phyloP scores from a whole-genome alignment of 306 rosid genomes.

The Cercis canadensis region DNA sequence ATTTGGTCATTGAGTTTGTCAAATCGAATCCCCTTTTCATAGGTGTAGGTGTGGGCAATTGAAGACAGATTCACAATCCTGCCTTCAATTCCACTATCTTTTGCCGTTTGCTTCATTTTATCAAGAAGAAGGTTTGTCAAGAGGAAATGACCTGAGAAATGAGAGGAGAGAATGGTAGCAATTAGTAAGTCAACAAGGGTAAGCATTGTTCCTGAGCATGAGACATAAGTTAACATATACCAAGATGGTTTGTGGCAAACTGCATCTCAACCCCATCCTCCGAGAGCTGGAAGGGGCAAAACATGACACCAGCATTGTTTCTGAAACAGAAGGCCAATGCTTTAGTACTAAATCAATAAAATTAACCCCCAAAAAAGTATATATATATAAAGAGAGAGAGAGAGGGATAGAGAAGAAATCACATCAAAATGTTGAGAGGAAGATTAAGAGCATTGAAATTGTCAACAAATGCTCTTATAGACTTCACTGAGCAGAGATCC shows the following conservation, averaged over 20 bases:
- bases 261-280: conserved; percentile 88
- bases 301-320: conserved; percentile 98
- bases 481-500: conserved; percentile 71
- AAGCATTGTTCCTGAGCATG: background rate
- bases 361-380: background rate
- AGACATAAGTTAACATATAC: conserved; percentile 37
- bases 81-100: conserved; percentile 77
- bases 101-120: conserved; percentile 82
- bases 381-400: background rate
- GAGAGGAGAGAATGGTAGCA: background rate
- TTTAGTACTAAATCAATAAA: background rate
- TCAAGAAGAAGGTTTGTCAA: conserved; percentile 77
- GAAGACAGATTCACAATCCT: conserved; percentile 91
- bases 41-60: conserved; percentile 78
- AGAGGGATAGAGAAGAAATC: too few species aligned
- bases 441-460: conserved; percentile 71
- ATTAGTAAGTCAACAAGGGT: background rate
- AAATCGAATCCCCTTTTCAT: conserved; percentile 63
- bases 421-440: conserved; percentile 92
- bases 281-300: conserved; percentile 79
- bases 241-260: conserved; percentile 87
- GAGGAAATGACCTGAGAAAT: conserved; percentile 75
- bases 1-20: conserved; percentile 63
- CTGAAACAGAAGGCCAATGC: conserved; percentile 49
- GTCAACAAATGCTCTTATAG: conserved; percentile 64